phyloP scores from a whole-genome alignment of 2,329 filamentous ascomycete species.

The Calonectria naviculata region DNA sequence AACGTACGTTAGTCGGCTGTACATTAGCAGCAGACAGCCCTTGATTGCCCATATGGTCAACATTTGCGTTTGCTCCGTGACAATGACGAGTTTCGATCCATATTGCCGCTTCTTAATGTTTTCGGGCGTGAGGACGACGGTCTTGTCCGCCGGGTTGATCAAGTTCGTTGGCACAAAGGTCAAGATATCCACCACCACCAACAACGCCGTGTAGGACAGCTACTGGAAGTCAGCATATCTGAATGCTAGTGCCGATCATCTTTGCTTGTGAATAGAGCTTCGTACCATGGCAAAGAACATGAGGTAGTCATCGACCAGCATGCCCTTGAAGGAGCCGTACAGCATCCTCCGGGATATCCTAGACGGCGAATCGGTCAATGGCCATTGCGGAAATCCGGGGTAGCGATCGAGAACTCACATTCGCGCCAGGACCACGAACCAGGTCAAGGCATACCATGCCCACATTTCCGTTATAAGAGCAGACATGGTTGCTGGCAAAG shows the following conservation, averaged over 20 bases:
- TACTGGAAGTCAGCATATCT: background rate
- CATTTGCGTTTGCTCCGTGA: constrained; percentile 71
- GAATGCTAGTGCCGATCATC: background rate
- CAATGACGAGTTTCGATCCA: constrained; percentile 71
- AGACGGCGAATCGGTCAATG: constrained; percentile 1
- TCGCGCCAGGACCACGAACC: constrained; percentile 50
- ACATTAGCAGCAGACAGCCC: constrained; percentile 63
- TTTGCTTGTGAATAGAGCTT: background rate
- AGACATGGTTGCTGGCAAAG: constrained; percentile 29
- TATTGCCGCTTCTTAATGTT: constrained; percentile 54
- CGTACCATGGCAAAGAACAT: constrained; percentile 63
- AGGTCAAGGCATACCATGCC: constrained; percentile 54
- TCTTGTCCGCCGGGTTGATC: constrained; percentile 59
- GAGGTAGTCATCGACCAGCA: constrained; percentile 65
- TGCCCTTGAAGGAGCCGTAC: constrained; percentile 55
- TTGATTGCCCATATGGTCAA: constrained; percentile 67
- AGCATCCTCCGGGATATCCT: constrained; percentile 51
- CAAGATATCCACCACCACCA: constrained; percentile 37
- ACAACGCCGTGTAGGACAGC: constrained; percentile 31
- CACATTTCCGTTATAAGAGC: constrained; percentile 50
- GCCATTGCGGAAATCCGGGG: background rate
- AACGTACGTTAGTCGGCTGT: constrained; percentile 60
- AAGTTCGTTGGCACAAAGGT: constrained; percentile 64
- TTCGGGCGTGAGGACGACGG: constrained; percentile 56
- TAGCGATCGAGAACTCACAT: constrained; percentile 45